phyloP scores from a whole-genome alignment of 1,139 yeast genomes.

The Taphrina sp. region DNA sequence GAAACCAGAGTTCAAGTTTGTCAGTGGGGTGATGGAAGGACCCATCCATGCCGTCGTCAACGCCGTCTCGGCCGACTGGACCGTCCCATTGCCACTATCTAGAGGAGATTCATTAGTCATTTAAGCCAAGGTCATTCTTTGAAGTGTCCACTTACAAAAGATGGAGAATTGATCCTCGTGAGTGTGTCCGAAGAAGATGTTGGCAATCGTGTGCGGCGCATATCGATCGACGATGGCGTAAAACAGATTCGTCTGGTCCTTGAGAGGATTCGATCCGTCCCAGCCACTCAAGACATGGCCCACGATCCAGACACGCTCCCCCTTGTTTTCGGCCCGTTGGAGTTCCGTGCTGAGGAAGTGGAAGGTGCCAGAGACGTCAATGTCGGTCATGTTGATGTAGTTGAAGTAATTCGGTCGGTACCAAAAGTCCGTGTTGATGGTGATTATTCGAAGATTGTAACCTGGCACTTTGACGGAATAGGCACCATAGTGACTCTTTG shows the following conservation, averaged over 20 bases:
- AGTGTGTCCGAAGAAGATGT: conserved; percentile 68
- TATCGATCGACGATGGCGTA: conserved; percentile 62
- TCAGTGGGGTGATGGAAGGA: conserved; percentile 64
- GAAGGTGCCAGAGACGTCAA: conserved; percentile 66
- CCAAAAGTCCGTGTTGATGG: conserved; percentile 66
- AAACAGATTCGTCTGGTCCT: conserved; percentile 60
- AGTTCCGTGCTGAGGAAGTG: conserved; percentile 62
- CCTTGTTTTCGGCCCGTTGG: conserved; percentile 55
- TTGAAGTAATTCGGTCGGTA: conserved; percentile 64
- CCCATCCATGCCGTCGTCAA: conserved; percentile 59
- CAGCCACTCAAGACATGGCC: conserved; percentile 64
- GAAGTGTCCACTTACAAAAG: conserved; percentile 49
- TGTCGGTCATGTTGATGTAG: conserved; percentile 56
- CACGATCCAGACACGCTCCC: conserved; percentile 67
- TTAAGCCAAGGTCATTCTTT: too few relatives aligned
- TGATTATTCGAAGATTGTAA: conserved; percentile 60
- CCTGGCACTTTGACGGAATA: conserved; percentile 55
- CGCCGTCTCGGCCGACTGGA: conserved; percentile 38
- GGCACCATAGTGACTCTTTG: conserved; percentile 58
- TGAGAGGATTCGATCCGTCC: conserved; percentile 54
- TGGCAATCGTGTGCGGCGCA: conserved; percentile 67
- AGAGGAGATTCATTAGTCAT: too few relatives aligned
- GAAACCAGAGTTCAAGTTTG: conserved; percentile 65
- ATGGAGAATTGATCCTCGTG: conserved; percentile 61
- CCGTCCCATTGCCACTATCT: conserved; percentile 8